A percentile compares a stretch with the other conserved stretches of the same genome.
phyloP scores from a whole-genome alignment of 106 monocot genomes.

The Chionographis japonica region DNA sequence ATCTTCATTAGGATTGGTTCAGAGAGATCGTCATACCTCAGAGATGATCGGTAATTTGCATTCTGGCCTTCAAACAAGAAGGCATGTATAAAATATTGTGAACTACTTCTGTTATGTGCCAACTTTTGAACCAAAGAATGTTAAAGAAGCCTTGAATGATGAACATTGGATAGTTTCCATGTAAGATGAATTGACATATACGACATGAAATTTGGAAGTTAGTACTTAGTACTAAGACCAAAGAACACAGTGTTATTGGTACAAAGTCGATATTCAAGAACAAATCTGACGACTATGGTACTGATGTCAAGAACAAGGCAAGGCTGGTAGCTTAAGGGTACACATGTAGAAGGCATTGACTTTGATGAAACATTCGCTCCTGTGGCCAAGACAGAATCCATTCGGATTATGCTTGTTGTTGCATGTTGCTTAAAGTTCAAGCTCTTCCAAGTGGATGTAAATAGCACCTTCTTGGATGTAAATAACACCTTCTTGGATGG shows the following conservation, averaged over 20 bases:
- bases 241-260: neutral
- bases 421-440: neutral
- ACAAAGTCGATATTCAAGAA: neutral
- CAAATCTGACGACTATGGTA: neutral
- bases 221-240: no score
- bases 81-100: no score
- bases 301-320: neutral
- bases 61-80: no score
- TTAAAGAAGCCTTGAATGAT: no score
- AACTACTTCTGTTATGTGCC: no score
- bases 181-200: no score
- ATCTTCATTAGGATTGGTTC: no score
- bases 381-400: neutral
- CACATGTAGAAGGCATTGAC: neutral
- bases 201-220: no score
- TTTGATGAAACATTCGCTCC: neutral
- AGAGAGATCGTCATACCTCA: no score
- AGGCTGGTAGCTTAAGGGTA: neutral
- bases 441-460: neutral
- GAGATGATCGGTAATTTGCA: no score
- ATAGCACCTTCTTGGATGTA: neutral
- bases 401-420: neutral
- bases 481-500: neutral
- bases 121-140: no score
- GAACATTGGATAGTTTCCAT: no score